Conservation (phyloP, 805 yeast species). For the Candida broadrunensis region DNA sequence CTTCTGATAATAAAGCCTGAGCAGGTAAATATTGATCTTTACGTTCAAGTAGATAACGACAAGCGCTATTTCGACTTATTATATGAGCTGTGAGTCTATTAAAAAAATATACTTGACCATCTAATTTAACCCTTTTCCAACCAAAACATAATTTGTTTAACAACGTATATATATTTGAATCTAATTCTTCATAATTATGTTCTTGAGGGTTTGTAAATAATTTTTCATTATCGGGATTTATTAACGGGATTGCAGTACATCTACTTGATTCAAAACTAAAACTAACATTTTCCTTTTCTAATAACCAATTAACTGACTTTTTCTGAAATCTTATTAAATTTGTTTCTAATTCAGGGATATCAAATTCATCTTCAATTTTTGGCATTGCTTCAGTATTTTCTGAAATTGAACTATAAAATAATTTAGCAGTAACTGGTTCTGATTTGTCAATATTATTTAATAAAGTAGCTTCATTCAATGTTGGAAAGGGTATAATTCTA, state of each 20-base stretch:
- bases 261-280: conserved; percentile 25
- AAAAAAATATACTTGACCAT: conserved; percentile 35
- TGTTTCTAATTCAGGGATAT: conserved; percentile 43
- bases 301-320: conserved; percentile 55
- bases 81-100: conserved; percentile 52
- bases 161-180: conserved; percentile 20
- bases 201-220: neutral
- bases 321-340: conserved; percentile 49
- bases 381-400: conserved; percentile 35
- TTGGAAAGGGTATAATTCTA: neutral
- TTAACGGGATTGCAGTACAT: conserved; percentile 17
- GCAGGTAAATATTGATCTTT: conserved; percentile 36
- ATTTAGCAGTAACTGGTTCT: conserved; percentile 26
- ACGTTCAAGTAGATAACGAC: conserved; percentile 25
- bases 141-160: conserved; percentile 51
- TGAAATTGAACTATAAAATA: conserved; percentile 51
- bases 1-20: conserved; percentile 80
- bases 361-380: conserved; percentile 14
- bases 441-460: neutral
- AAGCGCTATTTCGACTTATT: conserved; percentile 27
- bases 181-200: conserved; percentile 8
- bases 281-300: conserved; percentile 45
- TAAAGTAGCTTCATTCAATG: neutral
- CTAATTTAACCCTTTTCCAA: conserved; percentile 33
- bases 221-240: conserved; percentile 5